These are phyloP conservation scores for Seiridium cupressi DNA, from an alignment of 2,329 filamentous ascomycete species.

Conservation along the genomic window DNA sequence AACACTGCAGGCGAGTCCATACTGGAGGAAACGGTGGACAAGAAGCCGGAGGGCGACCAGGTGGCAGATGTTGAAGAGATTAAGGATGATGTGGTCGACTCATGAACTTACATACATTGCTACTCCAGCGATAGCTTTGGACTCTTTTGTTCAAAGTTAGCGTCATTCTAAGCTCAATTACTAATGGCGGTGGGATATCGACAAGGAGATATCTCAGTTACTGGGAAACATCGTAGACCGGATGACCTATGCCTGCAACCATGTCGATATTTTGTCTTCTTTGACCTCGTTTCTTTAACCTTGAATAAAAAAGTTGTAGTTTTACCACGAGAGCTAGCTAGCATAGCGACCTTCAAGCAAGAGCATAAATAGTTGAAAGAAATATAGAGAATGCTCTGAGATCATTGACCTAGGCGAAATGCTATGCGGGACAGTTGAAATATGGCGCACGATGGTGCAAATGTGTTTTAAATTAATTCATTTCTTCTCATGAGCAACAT, in stretches of 20 bases:
- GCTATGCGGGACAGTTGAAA: too few species aligned
- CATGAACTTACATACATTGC: neutral
- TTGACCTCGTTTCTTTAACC: neutral
- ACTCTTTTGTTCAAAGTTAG: neutral
- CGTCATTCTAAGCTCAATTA: neutral
- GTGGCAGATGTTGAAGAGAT: conserved; percentile 22
- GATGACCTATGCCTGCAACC: neutral
- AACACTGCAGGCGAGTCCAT: conserved; percentile 30
- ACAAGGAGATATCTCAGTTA: neutral
- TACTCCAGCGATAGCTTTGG: neutral
- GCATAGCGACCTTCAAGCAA: neutral
- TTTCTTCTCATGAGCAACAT: too few species aligned
- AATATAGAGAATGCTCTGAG: neutral
- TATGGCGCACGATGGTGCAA: too few species aligned
- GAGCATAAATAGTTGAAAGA: neutral
- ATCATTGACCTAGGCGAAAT: too few species aligned
- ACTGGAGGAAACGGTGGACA: conserved; percentile 25
- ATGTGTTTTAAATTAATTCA: too few species aligned
- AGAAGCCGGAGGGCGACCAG: conserved; percentile 24
- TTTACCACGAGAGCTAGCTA: neutral
- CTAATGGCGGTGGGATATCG: neutral
- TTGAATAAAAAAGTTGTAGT: neutral
- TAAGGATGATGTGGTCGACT: conserved; percentile 23
- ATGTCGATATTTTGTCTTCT: neutral
- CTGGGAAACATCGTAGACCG: neutral